Percentiles rank a stretch among this genome's conserved stretches.
Evolutionary conservation across 2,329 filamentous ascomycete species (phyloP).

Genomic region (Fusarium miscanthi): DNA sequence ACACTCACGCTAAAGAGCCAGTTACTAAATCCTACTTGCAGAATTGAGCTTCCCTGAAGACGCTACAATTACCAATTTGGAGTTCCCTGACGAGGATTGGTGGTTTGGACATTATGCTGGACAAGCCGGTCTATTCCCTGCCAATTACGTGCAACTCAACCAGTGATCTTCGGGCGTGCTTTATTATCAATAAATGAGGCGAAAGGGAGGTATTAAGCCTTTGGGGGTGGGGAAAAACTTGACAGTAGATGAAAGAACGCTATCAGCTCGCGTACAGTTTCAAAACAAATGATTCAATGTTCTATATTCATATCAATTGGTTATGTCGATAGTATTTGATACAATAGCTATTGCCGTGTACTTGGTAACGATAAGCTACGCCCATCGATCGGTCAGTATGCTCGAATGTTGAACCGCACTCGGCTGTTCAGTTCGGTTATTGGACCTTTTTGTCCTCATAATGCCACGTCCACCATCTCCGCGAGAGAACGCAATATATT

Average conservation of each 20-base stretch:
- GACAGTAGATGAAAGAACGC: constrained; percentile 39
- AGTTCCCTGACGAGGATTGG: constrained; percentile 99
- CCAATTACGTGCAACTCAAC: constrained; percentile 75
- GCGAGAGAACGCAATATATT: constrained; percentile 5
- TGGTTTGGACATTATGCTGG: constrained; percentile 92
- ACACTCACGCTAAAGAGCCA: background rate
- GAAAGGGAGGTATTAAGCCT: constrained; percentile 4
- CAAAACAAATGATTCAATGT: constrained; percentile 16
- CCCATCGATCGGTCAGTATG: background rate
- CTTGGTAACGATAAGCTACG: background rate
- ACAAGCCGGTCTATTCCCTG: constrained; percentile 83
- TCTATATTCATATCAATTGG: constrained; percentile 15
- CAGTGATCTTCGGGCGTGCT: constrained; percentile 17
- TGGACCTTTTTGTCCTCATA: background rate
- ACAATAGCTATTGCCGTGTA: background rate
- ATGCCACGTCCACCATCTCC: constrained; percentile 4
- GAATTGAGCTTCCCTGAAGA: constrained; percentile 88
- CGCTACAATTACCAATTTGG: constrained; percentile 82
- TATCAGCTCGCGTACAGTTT: constrained; percentile 35
- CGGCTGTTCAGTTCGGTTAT: background rate
- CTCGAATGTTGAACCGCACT: background rate
- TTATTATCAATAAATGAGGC: constrained; percentile 8
- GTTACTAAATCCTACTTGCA: constrained; percentile 49
- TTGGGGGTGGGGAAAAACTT: constrained; percentile 28
- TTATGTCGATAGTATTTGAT: background rate